Conservation (phyloP, 176 grass and related monocot genomes). For the Bromus sterilis region DNA sequence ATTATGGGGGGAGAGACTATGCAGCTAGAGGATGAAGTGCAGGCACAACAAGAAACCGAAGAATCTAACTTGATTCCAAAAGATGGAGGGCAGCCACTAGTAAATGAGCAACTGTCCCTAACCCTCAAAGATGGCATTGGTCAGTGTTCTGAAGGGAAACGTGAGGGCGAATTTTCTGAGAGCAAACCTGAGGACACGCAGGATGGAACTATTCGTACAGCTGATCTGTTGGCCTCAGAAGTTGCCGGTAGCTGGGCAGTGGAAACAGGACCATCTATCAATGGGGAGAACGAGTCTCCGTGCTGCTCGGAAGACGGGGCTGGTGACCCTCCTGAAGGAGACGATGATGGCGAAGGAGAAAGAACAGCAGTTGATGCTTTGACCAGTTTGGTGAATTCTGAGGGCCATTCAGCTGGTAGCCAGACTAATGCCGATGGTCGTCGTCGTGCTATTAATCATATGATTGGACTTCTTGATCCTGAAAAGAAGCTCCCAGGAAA, state of each 20-base stretch:
- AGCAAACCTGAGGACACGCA: conserved; percentile 46
- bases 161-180: conserved; percentile 32
- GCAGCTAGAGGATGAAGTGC: conserved; percentile 73
- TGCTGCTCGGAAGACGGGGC: conserved; percentile 35
- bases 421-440: conserved; percentile 46
- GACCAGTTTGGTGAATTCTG: conserved; percentile 37
- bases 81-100: conserved; percentile 17
- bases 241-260: conserved; percentile 89
- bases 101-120: not conserved
- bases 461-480: conserved; percentile 61
- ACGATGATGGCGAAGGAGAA: conserved; percentile 6
- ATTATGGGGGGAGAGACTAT: conserved; percentile 66
- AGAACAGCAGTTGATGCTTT: conserved; percentile 31
- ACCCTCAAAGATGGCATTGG: conserved; percentile 1
- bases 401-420: conserved; percentile 53
- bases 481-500: conserved; percentile 42
- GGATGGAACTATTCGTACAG: conserved; percentile 46
- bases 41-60: conserved; percentile 38
- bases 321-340: conserved; percentile 19
- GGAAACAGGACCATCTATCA: conserved; percentile 53
- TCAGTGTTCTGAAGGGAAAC: conserved; percentile 32
- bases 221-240: conserved; percentile 91
- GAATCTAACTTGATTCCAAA: conserved; percentile 26
- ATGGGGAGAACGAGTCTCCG: conserved; percentile 64
- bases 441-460: conserved; percentile 45